Base-by-base conservation (phyloP, 495 filamentous ascomycete genomes). In the Penicillium robsamsonii region DNA sequence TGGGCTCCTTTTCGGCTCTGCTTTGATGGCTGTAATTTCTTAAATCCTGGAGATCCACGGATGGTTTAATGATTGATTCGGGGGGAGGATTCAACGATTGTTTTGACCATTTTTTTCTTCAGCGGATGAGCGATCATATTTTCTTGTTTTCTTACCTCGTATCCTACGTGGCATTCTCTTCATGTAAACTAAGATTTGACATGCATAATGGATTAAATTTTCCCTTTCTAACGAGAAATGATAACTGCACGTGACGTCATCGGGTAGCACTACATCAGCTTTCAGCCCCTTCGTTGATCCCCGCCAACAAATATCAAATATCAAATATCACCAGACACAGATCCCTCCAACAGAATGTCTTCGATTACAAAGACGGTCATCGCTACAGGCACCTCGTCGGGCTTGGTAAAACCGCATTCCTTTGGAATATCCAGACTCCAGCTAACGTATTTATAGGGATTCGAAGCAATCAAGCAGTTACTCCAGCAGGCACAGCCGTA, bases 1-100 rank as follows among this genome's bases (percentile, higher is more conserved):
- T 50, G 73, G 64, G 1, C 55, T 78, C 61, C n/a, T 78, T 20
- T 68, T 74, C 43, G 66, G 65, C 49, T 72, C 70, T 13, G 64
- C 65, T n/a, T 12, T 75, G 9, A 48, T 70, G 58, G 69, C 70
- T 8, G 56, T 67, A 24, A 25, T 69, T 35, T 63, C 64, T 31
- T 72, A 55, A 61, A 5, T n/a, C 4, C 22, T 4, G 25, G 25
- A 27, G 25, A 7, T 27, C 25, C 25, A 11, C 12, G 41, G 5
- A 42, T 30, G 38, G 37, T 20, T 42, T 15, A 31, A 58, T 20
- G 22, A 31, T 25, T 17, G 3, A 0, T 27, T 40, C 18, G 25
- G 22, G 25, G 22, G n/a, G 24, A 9, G 43, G 22, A 12, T 47
- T 33, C 1, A 30, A 20, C 18, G 13, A 3, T 12, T 18, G 17